These are phyloP conservation scores for Arachis stenosperma DNA, from an alignment of 306 rosid genomes.

Conservation along the genomic window DNA sequence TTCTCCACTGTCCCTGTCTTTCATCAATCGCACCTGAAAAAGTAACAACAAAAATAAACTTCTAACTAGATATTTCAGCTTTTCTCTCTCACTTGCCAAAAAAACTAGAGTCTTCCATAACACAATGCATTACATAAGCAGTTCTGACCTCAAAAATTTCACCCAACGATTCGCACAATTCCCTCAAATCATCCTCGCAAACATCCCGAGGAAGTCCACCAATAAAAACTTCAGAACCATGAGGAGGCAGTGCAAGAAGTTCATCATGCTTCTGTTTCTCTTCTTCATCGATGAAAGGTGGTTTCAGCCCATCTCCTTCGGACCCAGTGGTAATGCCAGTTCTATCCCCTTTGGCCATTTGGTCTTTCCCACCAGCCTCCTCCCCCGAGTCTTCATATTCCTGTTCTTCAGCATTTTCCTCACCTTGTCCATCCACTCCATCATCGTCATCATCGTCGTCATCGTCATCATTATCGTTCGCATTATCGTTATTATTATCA, in stretches of 20 bases:
- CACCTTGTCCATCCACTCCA: slow-evolving; percentile 71
- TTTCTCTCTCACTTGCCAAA: background rate
- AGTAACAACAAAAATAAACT: slow-evolving; percentile 41
- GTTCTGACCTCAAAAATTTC: slow-evolving; percentile 83
- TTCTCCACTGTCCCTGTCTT: slow-evolving; percentile 92
- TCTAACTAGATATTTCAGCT: slow-evolving; percentile 24
- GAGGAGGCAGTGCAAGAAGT: slow-evolving; percentile 95
- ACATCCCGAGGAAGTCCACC: slow-evolving; percentile 95
- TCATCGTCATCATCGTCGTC: slow-evolving; percentile 88
- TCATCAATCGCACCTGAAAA: slow-evolving; percentile 86
- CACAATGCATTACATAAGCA: slow-evolving; percentile 14
- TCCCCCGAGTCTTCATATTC: slow-evolving; percentile 55
- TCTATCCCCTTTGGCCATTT: slow-evolving; percentile 57
- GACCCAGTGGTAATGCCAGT: slow-evolving; percentile 48
- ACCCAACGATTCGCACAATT: slow-evolving; percentile 77
- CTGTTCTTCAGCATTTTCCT: slow-evolving; percentile 63
- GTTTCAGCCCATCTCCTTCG: slow-evolving; percentile 61
- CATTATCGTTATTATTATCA: background rate
- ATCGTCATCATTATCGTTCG: slow-evolving; percentile 67
- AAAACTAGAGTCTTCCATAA: slow-evolving; percentile 1
- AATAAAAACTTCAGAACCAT: slow-evolving; percentile 94
- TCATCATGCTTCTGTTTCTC: slow-evolving; percentile 77
- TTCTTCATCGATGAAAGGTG: slow-evolving; percentile 53
- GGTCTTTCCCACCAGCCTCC: slow-evolving; percentile 55
- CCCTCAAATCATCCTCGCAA: slow-evolving; percentile 82